Percentiles rank a stretch among this genome's conserved stretches.
phyloP scores from a whole-genome alignment of 2,329 filamentous ascomycete genomes.

The Fonsecaea nubica region DNA sequence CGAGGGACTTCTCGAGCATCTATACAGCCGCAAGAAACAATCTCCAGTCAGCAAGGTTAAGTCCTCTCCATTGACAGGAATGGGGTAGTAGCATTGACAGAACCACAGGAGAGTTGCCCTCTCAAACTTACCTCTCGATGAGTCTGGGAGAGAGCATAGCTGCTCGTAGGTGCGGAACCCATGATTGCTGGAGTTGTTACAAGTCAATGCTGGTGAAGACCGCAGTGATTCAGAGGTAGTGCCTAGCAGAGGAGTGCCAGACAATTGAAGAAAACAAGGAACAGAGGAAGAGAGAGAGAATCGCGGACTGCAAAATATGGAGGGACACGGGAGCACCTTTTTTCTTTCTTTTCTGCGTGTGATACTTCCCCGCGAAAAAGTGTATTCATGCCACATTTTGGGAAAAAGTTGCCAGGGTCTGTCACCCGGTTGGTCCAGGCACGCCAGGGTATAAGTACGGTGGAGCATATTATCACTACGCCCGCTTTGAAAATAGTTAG shows the following conservation, averaged over 20 bases:
- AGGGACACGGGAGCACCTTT: background rate
- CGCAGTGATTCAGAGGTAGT: background rate
- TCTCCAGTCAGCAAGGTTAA: conserved; percentile 20
- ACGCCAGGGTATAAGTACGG: background rate
- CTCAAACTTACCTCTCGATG: conserved; percentile 66
- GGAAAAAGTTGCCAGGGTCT: background rate
- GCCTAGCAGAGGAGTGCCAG: background rate
- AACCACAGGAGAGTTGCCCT: background rate
- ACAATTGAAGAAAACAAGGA: background rate
- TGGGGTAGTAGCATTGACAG: conserved; percentile 12
- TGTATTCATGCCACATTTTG: conserved; percentile 10
- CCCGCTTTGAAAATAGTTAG: background rate
- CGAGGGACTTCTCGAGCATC: conserved; percentile 95
- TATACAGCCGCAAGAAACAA: conserved; percentile 49
- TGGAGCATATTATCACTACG: background rate
- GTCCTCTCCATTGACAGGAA: background rate
- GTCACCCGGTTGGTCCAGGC: background rate
- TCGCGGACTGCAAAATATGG: conserved; percentile 4
- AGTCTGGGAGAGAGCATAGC: conserved; percentile 69
- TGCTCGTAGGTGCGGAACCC: conserved; percentile 48
- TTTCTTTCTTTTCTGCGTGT: conserved; percentile 1
- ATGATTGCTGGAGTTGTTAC: conserved; percentile 22
- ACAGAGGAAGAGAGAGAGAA: background rate
- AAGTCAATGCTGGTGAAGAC: background rate
- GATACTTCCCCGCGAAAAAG: conserved; percentile 3